phyloP scores from a whole-genome alignment of 371 early-diverging fungal species.

The Mortierella polycephala region DNA sequence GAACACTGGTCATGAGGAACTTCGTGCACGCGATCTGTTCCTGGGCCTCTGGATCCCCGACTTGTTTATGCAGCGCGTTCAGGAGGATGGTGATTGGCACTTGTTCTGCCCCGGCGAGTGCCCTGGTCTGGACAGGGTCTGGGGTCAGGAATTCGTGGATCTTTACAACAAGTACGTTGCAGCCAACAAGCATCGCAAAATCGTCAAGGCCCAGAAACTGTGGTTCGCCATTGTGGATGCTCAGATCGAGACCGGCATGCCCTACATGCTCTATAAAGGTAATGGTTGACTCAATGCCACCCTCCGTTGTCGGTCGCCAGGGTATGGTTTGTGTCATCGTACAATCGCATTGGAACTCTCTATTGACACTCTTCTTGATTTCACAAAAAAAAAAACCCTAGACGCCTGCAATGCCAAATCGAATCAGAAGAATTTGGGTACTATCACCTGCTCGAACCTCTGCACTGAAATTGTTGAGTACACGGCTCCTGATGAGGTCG shows the following conservation, averaged over 20 bases:
- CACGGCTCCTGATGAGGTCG: conserved; percentile 95
- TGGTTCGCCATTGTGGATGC: conserved; percentile 99
- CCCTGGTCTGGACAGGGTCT: conserved; percentile 91
- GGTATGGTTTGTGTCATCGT: too few species aligned
- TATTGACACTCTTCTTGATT: too few species aligned
- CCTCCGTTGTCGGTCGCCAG: background rate
- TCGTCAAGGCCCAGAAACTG: conserved; percentile 96
- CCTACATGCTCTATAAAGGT: conserved; percentile 99
- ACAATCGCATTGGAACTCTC: too few species aligned
- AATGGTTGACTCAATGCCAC: background rate
- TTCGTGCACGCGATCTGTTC: conserved; percentile 98
- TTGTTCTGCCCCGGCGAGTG: conserved; percentile 98
- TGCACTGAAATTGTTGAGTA: conserved; percentile 96
- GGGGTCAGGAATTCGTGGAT: conserved; percentile 95
- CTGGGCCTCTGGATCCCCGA: conserved; percentile 99
- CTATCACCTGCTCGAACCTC: conserved; percentile 87
- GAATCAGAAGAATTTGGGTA: conserved; percentile 97
- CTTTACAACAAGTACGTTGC: conserved; percentile 93
- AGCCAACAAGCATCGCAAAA: conserved; percentile 83
- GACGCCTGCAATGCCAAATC: conserved; percentile 94
- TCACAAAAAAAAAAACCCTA: conserved; percentile 1
- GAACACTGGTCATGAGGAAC: conserved; percentile 99
- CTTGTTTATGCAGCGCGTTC: conserved; percentile 99
- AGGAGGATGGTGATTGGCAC: conserved; percentile 96
- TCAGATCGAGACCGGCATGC: conserved; percentile 99